Percentiles rank a stretch among this genome's conserved stretches.
phyloP scores from a whole-genome alignment of 1,139 yeast genomes.

The Magnusiomyces clavatus region DNA sequence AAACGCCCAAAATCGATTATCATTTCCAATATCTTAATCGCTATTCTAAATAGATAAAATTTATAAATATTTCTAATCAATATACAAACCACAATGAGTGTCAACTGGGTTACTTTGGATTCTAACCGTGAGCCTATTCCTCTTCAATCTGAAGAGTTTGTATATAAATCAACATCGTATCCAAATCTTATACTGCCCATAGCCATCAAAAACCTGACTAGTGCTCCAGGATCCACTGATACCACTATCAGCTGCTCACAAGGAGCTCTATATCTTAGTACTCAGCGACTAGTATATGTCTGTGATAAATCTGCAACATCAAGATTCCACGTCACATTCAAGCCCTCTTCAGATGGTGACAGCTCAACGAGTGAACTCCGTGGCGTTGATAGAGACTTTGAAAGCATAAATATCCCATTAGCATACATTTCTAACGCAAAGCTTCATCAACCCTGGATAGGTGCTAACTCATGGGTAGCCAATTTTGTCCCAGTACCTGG shows the following conservation, averaged over 20 bases:
- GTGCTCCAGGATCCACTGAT: constrained; percentile 1
- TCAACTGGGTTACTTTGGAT: constrained; percentile 23
- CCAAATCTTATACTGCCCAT: neutral
- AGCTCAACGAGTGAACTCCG: no score
- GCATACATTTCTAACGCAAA: constrained; percentile 17
- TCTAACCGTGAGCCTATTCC: constrained; percentile 19
- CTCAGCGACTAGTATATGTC: constrained; percentile 18
- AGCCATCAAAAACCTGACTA: neutral
- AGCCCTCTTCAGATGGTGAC: no score
- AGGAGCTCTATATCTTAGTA: constrained; percentile 9
- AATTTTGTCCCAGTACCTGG: constrained; percentile 18
- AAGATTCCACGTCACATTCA: no score
- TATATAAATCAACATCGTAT: neutral
- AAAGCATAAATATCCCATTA: constrained; percentile 21
- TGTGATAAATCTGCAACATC: neutral
- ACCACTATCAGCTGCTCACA: neutral
- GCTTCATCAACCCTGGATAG: constrained; percentile 32
- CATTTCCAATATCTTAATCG: neutral
- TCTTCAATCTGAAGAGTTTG: constrained; percentile 21
- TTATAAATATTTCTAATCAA: neutral
- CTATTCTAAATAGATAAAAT: neutral
- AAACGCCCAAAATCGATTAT: no score
- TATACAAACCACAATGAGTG: constrained; percentile 17
- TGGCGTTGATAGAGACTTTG: constrained; percentile 26
- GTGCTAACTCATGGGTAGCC: constrained; percentile 30